Percentiles rank a stretch among this genome's conserved stretches.
phyloP scores from a whole-genome alignment of 495 filamentous ascomycete species.

The Acidomyces sp. region DNA sequence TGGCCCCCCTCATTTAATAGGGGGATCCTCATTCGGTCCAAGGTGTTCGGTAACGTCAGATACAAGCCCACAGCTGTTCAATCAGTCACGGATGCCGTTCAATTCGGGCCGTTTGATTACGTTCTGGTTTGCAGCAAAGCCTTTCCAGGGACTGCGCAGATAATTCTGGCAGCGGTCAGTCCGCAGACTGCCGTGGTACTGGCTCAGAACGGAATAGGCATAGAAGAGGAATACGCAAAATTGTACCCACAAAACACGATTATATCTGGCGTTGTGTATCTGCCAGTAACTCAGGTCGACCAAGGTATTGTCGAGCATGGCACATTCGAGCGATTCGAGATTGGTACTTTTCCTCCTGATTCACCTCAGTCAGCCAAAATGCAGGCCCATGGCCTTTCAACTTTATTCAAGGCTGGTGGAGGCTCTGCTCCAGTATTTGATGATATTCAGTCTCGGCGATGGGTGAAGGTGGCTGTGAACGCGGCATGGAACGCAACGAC shows the following conservation, averaged over 20 bases:
- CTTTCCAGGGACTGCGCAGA: conserved; percentile 24
- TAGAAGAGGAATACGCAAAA: conserved; percentile 35
- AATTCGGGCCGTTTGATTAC: conserved; percentile 35
- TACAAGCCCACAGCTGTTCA: conserved; percentile 32
- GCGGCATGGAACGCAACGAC: conserved; percentile 41
- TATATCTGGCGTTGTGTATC: conserved; percentile 38
- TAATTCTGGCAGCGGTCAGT: conserved; percentile 33
- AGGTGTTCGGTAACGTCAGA: conserved; percentile 32
- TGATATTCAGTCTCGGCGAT: conserved; percentile 38
- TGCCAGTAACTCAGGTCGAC: conserved; percentile 36
- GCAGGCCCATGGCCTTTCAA: conserved; percentile 26
- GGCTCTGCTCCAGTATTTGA: conserved; percentile 32
- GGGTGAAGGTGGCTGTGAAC: conserved; percentile 41
- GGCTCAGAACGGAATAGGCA: conserved; percentile 44
- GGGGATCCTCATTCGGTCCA: conserved; percentile 42
- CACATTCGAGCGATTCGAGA: conserved; percentile 33
- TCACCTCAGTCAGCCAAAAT: conserved; percentile 22
- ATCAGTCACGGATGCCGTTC: conserved; percentile 28
- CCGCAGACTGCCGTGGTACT: conserved; percentile 37
- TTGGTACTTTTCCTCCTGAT: conserved; percentile 36
- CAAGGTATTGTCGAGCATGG: conserved; percentile 24
- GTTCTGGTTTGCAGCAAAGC: conserved; percentile 40
- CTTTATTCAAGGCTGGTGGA: conserved; percentile 30
- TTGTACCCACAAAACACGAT: conserved; percentile 36
- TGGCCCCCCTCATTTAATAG: too few relatives aligned